Percentiles rank a stretch among this genome's conserved stretches.
phyloP scores from a whole-genome alignment of 2,329 filamentous ascomycete genomes.

The Hysterium pulicare region DNA sequence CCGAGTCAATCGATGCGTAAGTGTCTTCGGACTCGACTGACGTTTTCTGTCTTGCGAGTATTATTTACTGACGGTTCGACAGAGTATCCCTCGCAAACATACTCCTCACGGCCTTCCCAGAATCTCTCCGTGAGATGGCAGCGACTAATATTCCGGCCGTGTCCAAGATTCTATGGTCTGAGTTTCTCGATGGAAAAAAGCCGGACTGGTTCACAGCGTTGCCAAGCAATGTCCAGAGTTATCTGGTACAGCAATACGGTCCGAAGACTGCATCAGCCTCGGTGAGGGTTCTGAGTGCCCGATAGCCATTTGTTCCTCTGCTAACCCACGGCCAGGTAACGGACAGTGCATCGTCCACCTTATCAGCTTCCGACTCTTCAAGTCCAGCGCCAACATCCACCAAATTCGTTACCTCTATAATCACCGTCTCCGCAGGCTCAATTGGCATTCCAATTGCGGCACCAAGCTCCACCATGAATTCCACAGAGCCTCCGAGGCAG shows the following conservation, averaged over 20 bases:
- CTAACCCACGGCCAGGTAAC: no score
- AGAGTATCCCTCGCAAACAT: conserved; percentile 33
- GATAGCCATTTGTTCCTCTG: no score
- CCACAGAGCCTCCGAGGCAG: neutral
- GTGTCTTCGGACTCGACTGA: conserved; percentile 7
- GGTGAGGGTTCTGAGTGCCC: neutral
- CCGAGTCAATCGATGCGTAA: conserved; percentile 30
- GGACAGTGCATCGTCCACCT: no score
- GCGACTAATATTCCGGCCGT: conserved; percentile 34
- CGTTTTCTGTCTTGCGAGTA: neutral
- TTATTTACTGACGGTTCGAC: no score
- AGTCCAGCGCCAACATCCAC: neutral
- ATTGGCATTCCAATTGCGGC: conserved; percentile 1
- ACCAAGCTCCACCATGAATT: conserved; percentile 13
- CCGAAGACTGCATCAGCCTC: conserved; percentile 23
- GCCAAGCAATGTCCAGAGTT: conserved; percentile 32
- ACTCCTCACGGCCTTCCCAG: conserved; percentile 33
- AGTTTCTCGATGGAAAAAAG: conserved; percentile 32
- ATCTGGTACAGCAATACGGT: conserved; percentile 31
- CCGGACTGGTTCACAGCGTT: conserved; percentile 32
- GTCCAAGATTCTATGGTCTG: conserved; percentile 31
- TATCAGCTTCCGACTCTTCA: neutral
- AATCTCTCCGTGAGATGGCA: conserved; percentile 31
- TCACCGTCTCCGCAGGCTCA: conserved; percentile 4
- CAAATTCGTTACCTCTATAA: conserved; percentile 1